Evolutionary conservation across 116 monocot genomes (phyloP).

Genomic region (Zostera marina): DNA sequence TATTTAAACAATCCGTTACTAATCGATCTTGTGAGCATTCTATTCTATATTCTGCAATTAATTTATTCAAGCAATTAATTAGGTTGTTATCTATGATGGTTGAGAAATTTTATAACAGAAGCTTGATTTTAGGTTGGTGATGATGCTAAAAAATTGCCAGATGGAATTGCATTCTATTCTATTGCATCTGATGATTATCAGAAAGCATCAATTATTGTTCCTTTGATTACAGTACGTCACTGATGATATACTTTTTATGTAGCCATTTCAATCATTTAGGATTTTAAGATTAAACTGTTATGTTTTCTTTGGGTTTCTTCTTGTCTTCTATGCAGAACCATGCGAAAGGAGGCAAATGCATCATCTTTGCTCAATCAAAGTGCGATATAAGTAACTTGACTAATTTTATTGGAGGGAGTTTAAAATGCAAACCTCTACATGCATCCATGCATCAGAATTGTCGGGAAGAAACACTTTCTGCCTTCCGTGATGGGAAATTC

Average conservation of each 20-base stretch:
- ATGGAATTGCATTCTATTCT: conserved; percentile 72
- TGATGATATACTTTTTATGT: neutral
- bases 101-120: neutral
- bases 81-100: neutral
- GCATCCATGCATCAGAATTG: conserved; percentile 32
- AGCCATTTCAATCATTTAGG: neutral
- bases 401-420: conserved; percentile 13
- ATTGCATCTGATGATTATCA: conserved; percentile 50
- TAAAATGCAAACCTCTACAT: conserved; percentile 36
- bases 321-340: conserved; percentile 11
- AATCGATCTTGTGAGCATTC: conserved; percentile 37
- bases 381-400: conserved; percentile 31
- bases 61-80: neutral
- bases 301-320: neutral
- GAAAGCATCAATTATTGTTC: conserved; percentile 58
- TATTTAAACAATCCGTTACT: conserved; percentile 22
- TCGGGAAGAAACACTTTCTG: conserved; percentile 32
- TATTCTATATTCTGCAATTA: neutral
- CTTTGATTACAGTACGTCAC: conserved; percentile 42
- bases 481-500: conserved; percentile 33
- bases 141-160: conserved; percentile 84
- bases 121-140: conserved; percentile 64
- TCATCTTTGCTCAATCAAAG: conserved; percentile 50
- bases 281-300: neutral
- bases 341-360: conserved; percentile 46